Evolutionary conservation across 2,329 filamentous ascomycete genomes (phyloP), one percentile per base, ranked within the genome.

Genomic region (Pyricularia sp.): DNA sequence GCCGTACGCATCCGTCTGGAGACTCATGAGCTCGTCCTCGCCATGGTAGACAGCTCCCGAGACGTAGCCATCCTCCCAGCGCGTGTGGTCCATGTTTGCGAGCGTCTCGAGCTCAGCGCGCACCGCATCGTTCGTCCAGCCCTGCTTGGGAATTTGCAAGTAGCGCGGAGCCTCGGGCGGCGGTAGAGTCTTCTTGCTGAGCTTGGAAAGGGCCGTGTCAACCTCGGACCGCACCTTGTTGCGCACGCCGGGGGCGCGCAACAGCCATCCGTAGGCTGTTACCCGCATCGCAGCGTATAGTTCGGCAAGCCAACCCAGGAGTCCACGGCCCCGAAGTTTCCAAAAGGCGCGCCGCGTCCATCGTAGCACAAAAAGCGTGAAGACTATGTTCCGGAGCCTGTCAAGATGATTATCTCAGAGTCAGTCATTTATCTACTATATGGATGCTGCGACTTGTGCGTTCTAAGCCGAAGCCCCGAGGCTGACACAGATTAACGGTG

Each of bases 1-100:
- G 69, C 90, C 89, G 81, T 93, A 97, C 0, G 94, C 93, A 74
- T 97, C 91, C 6, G 90, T 90, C 79, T 99, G 94, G 53, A 99
- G 80, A 72, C 88, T 85, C 67, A 94, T 78, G 70, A 99, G 78
- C 60, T 89, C 87, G 53, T 90, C 84, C 64, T 94, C 94, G 68
- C 94, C 94, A 73, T 97, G 93, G 74, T 99, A 99, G 40, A 99
- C 94, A 31, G 94, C 93, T 33, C 94, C 94, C 57, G 90, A 96
- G 65, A 99, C 94, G 68, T 86, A 88, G 9, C 94, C 94, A 75
- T 97, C 93, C 77, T 99, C 94, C 94, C 94, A 99, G 68, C 89
- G 85, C 2, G 93, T 96, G 77, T 97, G 94, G 71, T 97, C 88
- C 89, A 99, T 90, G 62, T 82, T 86, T 19, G 88, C 87, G 69